phyloP scores from a whole-genome alignment of 2,329 filamentous ascomycete genomes.

The Arthrobotrys megalospora region DNA sequence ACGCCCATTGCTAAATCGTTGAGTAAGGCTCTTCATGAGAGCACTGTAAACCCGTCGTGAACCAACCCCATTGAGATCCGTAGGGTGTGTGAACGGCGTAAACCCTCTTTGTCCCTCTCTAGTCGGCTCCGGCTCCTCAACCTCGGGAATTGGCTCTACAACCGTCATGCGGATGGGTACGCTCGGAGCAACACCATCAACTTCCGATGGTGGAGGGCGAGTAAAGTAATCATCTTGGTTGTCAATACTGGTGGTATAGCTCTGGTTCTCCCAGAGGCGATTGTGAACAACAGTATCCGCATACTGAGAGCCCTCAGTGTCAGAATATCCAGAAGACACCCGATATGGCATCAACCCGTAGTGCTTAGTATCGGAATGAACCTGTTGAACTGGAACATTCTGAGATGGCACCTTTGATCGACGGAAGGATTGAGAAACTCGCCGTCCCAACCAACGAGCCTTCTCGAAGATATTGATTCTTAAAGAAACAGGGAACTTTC shows the following conservation, averaged over 20 bases:
- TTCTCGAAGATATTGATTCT: conserved; percentile 38
- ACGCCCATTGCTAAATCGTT: conserved; percentile 16
- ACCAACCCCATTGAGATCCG: conserved; percentile 42
- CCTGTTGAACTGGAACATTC: conserved; percentile 41
- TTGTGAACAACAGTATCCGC: conserved; percentile 57
- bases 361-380: conserved; percentile 53
- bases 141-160: conserved; percentile 19
- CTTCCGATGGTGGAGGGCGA: conserved; percentile 2
- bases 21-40: conserved; percentile 46
- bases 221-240: conserved; percentile 56
- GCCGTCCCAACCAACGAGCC: conserved; percentile 40
- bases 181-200: conserved; percentile 16
- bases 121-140: neutral
- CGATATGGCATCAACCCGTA: conserved; percentile 30
- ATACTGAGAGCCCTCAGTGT: conserved; percentile 42
- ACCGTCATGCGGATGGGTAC: conserved; percentile 15
- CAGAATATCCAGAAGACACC: conserved; percentile 20
- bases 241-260: conserved; percentile 47
- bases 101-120: conserved; percentile 29
- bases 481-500: conserved; percentile 20
- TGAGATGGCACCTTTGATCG: neutral
- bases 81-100: conserved; percentile 37
- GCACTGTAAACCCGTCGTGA: conserved; percentile 49
- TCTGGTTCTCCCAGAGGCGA: conserved; percentile 51
- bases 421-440: conserved; percentile 44